These are phyloP conservation scores for Pseudodiploospora longispora DNA, from an alignment of 2,329 filamentous ascomycete genomes.

Conservation along the genomic window DNA sequence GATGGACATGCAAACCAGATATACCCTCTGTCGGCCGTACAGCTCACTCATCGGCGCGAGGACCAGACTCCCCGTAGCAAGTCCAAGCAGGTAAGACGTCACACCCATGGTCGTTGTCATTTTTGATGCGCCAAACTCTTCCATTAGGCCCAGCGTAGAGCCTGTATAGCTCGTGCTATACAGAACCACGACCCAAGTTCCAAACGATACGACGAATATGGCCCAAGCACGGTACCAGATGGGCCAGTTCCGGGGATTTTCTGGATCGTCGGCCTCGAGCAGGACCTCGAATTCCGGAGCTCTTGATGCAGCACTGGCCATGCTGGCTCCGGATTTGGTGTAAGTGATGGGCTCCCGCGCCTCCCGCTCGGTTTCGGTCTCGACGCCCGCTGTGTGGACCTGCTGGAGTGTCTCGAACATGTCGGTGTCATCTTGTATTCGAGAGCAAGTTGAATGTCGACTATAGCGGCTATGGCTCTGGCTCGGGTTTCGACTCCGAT, in stretches of 20 bases:
- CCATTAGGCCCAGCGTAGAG: conserved; percentile 59
- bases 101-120: conserved; percentile 65
- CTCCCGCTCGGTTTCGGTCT: conserved; percentile 30
- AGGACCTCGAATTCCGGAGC: conserved; percentile 63
- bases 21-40: conserved; percentile 61
- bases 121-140: conserved; percentile 53
- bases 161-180: conserved; percentile 76
- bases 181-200: conserved; percentile 49
- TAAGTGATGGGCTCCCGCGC: conserved; percentile 38
- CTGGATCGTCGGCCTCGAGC: conserved; percentile 55
- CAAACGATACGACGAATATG: conserved; percentile 37
- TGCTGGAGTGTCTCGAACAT: conserved; percentile 29
- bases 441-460: conserved; percentile 2
- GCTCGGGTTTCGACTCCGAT: not conserved
- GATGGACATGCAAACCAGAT: conserved; percentile 53
- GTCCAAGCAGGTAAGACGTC: conserved; percentile 69
- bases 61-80: conserved; percentile 63
- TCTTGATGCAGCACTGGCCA: conserved; percentile 34
- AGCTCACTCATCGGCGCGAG: conserved; percentile 68
- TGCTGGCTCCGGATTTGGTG: conserved; percentile 33
- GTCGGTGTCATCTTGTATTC: conserved; percentile 16
- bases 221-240: conserved; percentile 37
- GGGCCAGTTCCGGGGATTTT: conserved; percentile 64
- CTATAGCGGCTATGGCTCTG: conserved; percentile 2
- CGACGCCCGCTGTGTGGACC: conserved; percentile 27